Conservation (phyloP, 2,329 filamentous ascomycete genomes). For the Aspergillus sp. region DNA sequence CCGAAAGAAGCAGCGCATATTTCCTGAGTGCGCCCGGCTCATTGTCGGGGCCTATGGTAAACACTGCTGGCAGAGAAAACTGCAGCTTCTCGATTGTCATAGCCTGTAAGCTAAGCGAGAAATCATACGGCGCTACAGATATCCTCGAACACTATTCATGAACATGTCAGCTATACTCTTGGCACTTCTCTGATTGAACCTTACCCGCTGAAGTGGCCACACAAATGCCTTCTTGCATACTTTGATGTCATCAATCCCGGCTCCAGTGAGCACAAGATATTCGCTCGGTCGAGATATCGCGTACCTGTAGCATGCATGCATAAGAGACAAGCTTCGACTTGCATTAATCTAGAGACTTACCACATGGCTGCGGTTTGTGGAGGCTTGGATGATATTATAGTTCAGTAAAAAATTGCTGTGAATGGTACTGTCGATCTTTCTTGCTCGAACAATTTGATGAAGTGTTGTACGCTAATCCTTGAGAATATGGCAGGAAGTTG, state of each 20-base stretch:
- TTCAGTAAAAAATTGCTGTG: background rate
- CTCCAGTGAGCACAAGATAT: slow-evolving; percentile 85
- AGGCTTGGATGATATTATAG: background rate
- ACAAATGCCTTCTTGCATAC: slow-evolving; percentile 78
- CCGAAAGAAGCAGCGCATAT: slow-evolving; percentile 78
- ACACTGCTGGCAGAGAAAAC: slow-evolving; percentile 78
- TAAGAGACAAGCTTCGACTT: background rate
- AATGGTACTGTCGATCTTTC: too few species aligned
- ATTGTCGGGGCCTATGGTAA: slow-evolving; percentile 80
- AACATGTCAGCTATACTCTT: background rate
- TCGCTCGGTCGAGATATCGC: slow-evolving; percentile 73
- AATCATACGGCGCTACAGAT: slow-evolving; percentile 63
- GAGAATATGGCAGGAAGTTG: background rate
- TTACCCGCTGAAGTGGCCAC: slow-evolving; percentile 66
- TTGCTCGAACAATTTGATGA: too few species aligned
- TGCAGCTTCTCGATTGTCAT: slow-evolving; percentile 90
- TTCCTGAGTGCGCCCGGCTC: slow-evolving; percentile 71
- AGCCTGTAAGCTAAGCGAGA: slow-evolving; percentile 77
- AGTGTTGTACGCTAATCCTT: background rate
- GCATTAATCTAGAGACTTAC: slow-evolving; percentile 8
- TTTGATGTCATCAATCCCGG: slow-evolving; percentile 70
- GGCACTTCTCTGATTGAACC: background rate
- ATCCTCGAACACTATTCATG: slow-evolving; percentile 35
- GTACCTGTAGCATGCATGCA: slow-evolving; percentile 53
- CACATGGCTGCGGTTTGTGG: slow-evolving; percentile 15